phyloP scores from a whole-genome alignment of 2,329 filamentous ascomycete species.

The Ophiostoma novo-ulmi region DNA sequence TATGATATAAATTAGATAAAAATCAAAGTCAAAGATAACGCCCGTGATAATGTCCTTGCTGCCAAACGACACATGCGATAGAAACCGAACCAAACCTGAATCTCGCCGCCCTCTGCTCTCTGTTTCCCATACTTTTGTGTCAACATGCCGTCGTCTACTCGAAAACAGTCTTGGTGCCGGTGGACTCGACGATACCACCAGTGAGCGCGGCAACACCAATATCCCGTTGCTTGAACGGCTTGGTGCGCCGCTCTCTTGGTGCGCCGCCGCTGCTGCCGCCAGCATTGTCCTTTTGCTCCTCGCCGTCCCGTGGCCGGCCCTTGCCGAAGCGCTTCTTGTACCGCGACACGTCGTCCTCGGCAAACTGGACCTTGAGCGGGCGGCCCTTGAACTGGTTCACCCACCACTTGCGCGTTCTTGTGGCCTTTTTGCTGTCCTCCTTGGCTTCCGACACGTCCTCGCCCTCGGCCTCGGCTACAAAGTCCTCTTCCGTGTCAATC shows the following conservation, averaged over 20 bases:
- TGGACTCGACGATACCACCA: constrained; percentile 69
- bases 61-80: background rate
- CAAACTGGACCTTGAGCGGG: constrained; percentile 81
- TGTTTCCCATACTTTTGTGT: background rate
- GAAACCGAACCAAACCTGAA: background rate
- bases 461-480: constrained; percentile 45
- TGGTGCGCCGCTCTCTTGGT: constrained; percentile 22
- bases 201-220: constrained; percentile 60
- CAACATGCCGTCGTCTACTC: constrained; percentile 44
- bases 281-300: constrained; percentile 18
- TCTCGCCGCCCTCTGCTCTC: background rate
- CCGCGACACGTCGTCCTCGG: constrained; percentile 79
- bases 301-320: constrained; percentile 50
- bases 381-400: constrained; percentile 79
- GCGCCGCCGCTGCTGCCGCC: constrained; percentile 25
- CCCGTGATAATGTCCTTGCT: background rate
- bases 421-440: constrained; percentile 30
- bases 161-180: constrained; percentile 79
- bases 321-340: constrained; percentile 95
- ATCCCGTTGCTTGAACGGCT: constrained; percentile 41
- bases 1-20: background rate
- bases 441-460: constrained; percentile 37
- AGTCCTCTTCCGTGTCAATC: constrained; percentile 58
- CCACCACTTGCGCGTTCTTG: constrained; percentile 67
- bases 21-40: constrained; percentile 7